These are phyloP conservation scores for Aspergillus bombycis DNA, from an alignment of 2,329 filamentous ascomycete species.

Conservation along the genomic window DNA sequence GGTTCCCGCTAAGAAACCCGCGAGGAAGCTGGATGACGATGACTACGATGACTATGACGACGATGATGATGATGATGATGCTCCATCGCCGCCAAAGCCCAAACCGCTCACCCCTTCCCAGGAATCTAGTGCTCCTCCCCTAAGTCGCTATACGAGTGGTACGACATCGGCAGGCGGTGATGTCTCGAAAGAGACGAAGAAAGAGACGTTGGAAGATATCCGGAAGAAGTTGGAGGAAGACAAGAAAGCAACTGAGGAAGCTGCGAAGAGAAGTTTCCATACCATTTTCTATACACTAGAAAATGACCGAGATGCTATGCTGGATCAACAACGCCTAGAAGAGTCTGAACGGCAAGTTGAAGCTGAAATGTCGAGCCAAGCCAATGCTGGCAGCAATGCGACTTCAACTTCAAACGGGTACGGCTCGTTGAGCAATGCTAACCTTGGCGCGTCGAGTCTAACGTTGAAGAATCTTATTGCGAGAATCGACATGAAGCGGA, in stretches of 20 bases:
- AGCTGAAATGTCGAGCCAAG: slow-evolving; percentile 79
- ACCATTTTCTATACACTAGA: slow-evolving; percentile 94
- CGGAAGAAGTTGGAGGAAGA: slow-evolving; percentile 92
- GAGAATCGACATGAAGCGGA: slow-evolving; percentile 89
- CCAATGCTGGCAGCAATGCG: slow-evolving; percentile 57
- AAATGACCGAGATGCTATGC: slow-evolving; percentile 92
- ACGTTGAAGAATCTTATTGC: slow-evolving; percentile 97
- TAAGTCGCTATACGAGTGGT: slow-evolving; percentile 68
- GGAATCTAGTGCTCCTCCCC: slow-evolving; percentile 63
- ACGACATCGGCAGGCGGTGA: slow-evolving; percentile 65
- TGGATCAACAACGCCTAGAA: slow-evolving; percentile 95
- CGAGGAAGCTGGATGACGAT: slow-evolving; percentile 77
- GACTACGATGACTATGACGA: slow-evolving; percentile 69
- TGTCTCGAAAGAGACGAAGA: slow-evolving; percentile 59
- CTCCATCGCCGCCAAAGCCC: slow-evolving; percentile 54
- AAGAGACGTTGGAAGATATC: slow-evolving; percentile 78
- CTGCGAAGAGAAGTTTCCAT: slow-evolving; percentile 86
- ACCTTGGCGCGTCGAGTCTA: slow-evolving; percentile 91
- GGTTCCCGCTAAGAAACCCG: slow-evolving; percentile 57
- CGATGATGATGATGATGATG: slow-evolving; percentile 59
- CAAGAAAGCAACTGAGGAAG: slow-evolving; percentile 86
- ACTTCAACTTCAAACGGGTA: slow-evolving; percentile 67
- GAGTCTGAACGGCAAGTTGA: slow-evolving; percentile 96
- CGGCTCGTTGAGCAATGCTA: slow-evolving; percentile 88
- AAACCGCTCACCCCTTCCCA: slow-evolving; percentile 57